Conservation (phyloP, 2,329 filamentous ascomycete species). For the Fusarium tanahbumbuense region DNA sequence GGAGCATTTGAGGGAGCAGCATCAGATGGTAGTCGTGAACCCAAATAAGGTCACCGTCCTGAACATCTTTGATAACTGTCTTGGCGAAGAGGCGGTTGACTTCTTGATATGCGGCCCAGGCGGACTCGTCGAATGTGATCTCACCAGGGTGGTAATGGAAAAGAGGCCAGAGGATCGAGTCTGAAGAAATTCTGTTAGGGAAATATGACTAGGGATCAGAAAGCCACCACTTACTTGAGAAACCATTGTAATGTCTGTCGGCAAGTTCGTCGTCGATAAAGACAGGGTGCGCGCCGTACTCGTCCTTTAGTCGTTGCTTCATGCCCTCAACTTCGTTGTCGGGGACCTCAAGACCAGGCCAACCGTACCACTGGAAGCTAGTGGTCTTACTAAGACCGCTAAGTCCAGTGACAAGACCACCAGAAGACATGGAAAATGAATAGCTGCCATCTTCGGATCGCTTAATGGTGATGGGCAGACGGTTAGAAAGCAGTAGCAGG, state of each 20-base stretch:
- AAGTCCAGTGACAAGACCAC: constrained; percentile 91
- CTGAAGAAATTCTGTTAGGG: constrained; percentile 56
- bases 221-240: constrained; percentile 77
- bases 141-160: constrained; percentile 99
- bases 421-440: constrained; percentile 95
- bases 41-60: constrained; percentile 96
- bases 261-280: constrained; percentile 94
- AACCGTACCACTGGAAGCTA: constrained; percentile 98
- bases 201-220: neutral
- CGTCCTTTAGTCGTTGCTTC: constrained; percentile 81
- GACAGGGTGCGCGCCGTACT: constrained; percentile 90
- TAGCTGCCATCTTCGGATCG: constrained; percentile 91
- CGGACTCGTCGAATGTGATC: constrained; percentile 96
- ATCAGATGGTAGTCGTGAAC: constrained; percentile 99
- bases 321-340: constrained; percentile 82
- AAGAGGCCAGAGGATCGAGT: constrained; percentile 97
- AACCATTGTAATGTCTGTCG: constrained; percentile 97
- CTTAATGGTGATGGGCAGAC: constrained; percentile 96
- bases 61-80: constrained; percentile 85
- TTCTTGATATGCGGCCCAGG: constrained; percentile 92
- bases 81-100: constrained; percentile 94
- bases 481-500: constrained; percentile 91
- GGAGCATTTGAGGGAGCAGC: constrained; percentile 94
- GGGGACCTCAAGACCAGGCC: constrained; percentile 93
- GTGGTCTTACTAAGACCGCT: constrained; percentile 92